Percentiles rank a stretch among this genome's conserved stretches.
Evolutionary conservation across 2,329 filamentous ascomycete genomes (phyloP).

Genomic region (Mollisia scopiformis): DNA sequence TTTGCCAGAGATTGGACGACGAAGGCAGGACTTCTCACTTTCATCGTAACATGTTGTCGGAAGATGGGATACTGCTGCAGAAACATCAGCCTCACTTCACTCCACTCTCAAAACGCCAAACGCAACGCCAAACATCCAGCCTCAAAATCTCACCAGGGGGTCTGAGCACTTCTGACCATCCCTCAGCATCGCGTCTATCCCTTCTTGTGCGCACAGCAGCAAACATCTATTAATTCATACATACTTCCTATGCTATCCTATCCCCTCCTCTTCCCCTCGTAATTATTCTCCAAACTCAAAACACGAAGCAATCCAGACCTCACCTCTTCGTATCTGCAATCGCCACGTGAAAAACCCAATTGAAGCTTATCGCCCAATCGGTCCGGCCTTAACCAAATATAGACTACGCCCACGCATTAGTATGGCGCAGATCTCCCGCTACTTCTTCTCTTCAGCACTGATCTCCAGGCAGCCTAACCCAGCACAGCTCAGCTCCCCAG

Average conservation of each 20-base stretch:
- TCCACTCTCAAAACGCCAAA: neutral
- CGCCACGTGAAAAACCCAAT: neutral
- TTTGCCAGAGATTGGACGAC: too few relatives aligned
- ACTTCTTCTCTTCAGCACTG: neutral
- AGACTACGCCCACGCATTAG: neutral
- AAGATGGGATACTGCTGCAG: too few relatives aligned
- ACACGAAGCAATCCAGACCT: neutral
- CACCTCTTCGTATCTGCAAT: neutral
- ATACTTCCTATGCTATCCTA: neutral
- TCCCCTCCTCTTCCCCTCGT: neutral
- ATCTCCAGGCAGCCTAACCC: neutral
- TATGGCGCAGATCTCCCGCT: slow-evolving; percentile 11
- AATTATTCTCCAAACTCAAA: neutral
- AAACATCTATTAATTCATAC: neutral
- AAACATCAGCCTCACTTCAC: neutral
- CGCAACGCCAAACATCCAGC: neutral
- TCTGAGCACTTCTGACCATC: neutral
- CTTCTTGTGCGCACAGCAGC: neutral
- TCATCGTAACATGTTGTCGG: too few relatives aligned
- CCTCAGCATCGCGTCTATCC: neutral
- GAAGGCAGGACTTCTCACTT: too few relatives aligned
- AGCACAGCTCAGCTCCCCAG: neutral
- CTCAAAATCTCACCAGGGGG: neutral
- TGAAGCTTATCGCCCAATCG: neutral
- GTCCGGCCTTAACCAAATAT: neutral